A percentile compares a stretch with the other conserved stretches of the same genome.
phyloP scores from a whole-genome alignment of 352 stramenopile genomes.

The Thalassiosira gravida region DNA sequence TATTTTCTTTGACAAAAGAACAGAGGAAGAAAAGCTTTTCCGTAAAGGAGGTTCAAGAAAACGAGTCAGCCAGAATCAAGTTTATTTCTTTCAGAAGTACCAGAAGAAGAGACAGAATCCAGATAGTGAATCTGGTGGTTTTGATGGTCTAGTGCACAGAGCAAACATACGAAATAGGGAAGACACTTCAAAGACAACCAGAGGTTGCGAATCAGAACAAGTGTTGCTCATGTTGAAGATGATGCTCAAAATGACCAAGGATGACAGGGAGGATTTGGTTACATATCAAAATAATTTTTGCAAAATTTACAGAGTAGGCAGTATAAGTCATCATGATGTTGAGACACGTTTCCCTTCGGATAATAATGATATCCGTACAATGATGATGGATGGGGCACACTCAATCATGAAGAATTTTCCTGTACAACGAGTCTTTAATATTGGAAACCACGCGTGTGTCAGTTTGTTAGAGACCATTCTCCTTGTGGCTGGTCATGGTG shows the following conservation, averaged over 20 bases:
- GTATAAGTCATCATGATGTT: no score
- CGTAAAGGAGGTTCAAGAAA: no score
- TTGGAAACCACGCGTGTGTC: constrained; percentile 18
- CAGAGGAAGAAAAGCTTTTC: not conserved
- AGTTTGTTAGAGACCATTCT: not conserved
- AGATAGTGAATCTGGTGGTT: constrained; percentile 2
- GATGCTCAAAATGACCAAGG: no score
- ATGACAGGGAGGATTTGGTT: no score
- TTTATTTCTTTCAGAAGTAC: constrained; percentile 23
- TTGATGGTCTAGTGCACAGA: constrained; percentile 1
- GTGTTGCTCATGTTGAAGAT: no score
- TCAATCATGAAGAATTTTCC: constrained; percentile 21
- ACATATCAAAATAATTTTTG: no score
- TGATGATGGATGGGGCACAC: not conserved
- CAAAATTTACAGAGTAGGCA: no score
- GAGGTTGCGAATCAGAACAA: no score
- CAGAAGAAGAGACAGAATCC: not conserved
- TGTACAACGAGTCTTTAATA: constrained; percentile 2
- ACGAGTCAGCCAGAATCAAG: constrained; percentile 10
- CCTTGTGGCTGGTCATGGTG: constrained; percentile 1
- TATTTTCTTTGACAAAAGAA: not conserved
- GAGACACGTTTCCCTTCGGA: not conserved
- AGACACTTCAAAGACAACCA: no score
- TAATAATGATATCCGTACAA: not conserved
- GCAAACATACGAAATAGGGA: not conserved